These are phyloP conservation scores for Globisporangium cylindrosporum DNA, from an alignment of 352 stramenopile species.

Conservation along the genomic window DNA sequence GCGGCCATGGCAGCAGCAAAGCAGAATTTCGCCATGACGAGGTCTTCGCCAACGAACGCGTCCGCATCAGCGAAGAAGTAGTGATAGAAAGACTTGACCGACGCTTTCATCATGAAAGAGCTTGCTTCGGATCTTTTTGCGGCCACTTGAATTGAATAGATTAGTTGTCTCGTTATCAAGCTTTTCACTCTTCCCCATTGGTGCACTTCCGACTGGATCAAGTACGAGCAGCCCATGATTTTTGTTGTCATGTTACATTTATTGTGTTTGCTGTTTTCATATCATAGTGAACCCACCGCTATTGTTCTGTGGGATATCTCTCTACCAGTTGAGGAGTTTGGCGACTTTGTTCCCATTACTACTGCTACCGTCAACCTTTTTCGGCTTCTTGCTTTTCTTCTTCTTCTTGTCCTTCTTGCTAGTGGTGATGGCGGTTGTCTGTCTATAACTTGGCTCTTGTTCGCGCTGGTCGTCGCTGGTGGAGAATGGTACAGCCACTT, in stretches of 20 bases:
- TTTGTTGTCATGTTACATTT: not conserved
- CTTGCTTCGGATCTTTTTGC: not conserved
- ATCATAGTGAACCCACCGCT: not conserved
- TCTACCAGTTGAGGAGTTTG: not conserved
- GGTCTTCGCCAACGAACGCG: not conserved
- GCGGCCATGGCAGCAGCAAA: not conserved
- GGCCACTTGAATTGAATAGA: not conserved
- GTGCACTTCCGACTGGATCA: too few species aligned
- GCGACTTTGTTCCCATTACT: not conserved
- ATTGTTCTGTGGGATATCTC: not conserved
- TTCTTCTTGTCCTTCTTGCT: not conserved
- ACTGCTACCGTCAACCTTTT: not conserved
- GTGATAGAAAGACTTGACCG: not conserved
- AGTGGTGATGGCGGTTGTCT: too few species aligned
- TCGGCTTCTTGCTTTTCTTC: slow-evolving; percentile 8
- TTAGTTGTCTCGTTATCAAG: not conserved
- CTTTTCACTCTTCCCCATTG: not conserved
- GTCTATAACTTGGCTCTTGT: not conserved
- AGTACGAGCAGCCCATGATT: too few species aligned
- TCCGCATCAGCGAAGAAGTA: not conserved
- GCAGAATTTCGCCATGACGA: not conserved
- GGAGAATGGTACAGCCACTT: too few species aligned
- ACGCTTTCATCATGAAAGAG: not conserved
- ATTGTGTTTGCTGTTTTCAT: not conserved
- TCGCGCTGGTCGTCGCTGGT: not conserved